phyloP scores from a whole-genome alignment of 495 filamentous ascomycete species.

The Podospora didyma region DNA sequence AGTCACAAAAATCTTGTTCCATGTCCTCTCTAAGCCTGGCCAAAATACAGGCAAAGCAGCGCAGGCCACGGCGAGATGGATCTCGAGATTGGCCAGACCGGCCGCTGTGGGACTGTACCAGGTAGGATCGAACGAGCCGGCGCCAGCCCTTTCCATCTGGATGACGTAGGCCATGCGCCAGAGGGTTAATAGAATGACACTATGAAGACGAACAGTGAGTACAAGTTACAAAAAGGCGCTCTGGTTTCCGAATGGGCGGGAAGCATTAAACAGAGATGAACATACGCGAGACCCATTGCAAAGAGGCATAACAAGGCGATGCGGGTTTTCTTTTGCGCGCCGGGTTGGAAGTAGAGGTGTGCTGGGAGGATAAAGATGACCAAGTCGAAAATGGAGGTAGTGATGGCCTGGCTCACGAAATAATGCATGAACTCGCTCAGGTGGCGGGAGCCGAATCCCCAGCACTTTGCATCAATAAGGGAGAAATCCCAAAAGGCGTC shows the following conservation, averaged over 20 bases:
- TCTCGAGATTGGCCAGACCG: slow-evolving; percentile 23
- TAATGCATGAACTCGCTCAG: slow-evolving; percentile 12
- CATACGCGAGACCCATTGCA: neutral
- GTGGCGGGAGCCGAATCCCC: slow-evolving; percentile 23
- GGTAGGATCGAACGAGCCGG: slow-evolving; percentile 20
- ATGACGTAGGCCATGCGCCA: neutral
- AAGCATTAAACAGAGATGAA: neutral
- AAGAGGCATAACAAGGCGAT: neutral
- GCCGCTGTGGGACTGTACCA: slow-evolving; percentile 27
- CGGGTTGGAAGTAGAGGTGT: slow-evolving; percentile 22
- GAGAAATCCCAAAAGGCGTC: slow-evolving; percentile 21
- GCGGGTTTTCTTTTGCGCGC: slow-evolving; percentile 1
- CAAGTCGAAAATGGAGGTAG: slow-evolving; percentile 23
- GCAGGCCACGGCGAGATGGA: slow-evolving; percentile 25
- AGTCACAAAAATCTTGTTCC: slow-evolving; percentile 28
- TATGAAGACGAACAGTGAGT: neutral
- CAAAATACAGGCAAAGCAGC: slow-evolving; percentile 31
- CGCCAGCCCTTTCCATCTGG: slow-evolving; percentile 17
- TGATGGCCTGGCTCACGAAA: slow-evolving; percentile 19
- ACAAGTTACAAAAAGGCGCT: too few relatives aligned
- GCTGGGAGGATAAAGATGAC: slow-evolving; percentile 24
- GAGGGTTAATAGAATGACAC: neutral
- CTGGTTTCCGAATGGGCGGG: too few relatives aligned
- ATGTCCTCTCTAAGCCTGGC: slow-evolving; percentile 14
- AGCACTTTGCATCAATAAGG: slow-evolving; percentile 14